Evolutionary conservation across 1,139 yeast species (phyloP), one percentile per base, ranked within the genome.

Genomic region (Taiozyma sp.): DNA sequence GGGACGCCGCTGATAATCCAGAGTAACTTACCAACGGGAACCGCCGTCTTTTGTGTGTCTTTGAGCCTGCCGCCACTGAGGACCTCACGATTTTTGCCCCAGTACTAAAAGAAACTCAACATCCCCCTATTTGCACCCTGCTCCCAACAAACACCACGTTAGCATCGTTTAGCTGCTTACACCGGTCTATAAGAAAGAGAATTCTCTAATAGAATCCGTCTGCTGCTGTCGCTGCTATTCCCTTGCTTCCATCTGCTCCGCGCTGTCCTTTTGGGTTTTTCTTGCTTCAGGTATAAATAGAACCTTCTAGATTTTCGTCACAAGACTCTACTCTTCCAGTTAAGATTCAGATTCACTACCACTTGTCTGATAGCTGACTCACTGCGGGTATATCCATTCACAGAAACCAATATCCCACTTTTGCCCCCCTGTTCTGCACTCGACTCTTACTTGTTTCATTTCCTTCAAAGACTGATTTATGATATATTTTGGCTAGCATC

Each of bases 191-290:
- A 4, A 37, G 7, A 37, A 37, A 45, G 42, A 39, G 7, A 16
- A 22, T 46, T 47, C 49, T 47, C 49, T 40, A 28, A 47, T 46
- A 47, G 47, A 47, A 40, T 16, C 14, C 6, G 3, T 13, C n/a
- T 10, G 24, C 43, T 19, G 32, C 37, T 19, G 42, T 6, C 11
- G 21, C 28, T 14, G 42, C 37, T 35, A 24, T 30, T 39, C 26
- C 32, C 21, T 22, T 30, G n/a, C 34, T 13, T 44, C 30, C 19
- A 6, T 34, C 16, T 37, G 32, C 43, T 42, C 19, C 28, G 16
- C 22, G 28, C n/a, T 13, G 32, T 26, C 39, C 39, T 37, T 42
- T 32, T 32, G 9, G 8, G n/a, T 30, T 30, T 30, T 14, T 30
- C 4, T n/a, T n/a, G 19, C 35, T 8, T 8, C 34, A 30, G 34